Conservation (phyloP, 345 rosid species). For the Crucihimalaya himalaica region DNA sequence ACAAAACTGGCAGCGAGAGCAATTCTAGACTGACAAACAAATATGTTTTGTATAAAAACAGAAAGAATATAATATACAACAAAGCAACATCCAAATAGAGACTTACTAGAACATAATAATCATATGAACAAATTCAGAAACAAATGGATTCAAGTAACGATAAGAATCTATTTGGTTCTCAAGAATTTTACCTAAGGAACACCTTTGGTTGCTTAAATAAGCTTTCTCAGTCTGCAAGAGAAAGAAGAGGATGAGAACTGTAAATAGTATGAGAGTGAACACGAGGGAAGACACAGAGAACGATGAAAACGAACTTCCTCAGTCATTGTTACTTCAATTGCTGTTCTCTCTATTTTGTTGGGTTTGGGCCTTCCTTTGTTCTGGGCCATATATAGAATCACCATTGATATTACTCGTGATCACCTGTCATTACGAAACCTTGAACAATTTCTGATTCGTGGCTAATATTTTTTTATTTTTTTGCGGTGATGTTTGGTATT, state of each 20-base stretch:
- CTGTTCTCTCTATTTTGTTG: neutral
- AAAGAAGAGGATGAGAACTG: neutral
- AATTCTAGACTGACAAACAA: neutral
- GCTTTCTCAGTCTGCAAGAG: slow-evolving; percentile 76
- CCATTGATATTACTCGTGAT: too few relatives aligned
- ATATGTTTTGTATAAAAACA: neutral
- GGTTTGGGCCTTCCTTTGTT: slow-evolving; percentile 17
- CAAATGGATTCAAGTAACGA: neutral
- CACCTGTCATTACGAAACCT: too few relatives aligned
- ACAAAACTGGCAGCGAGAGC: neutral
- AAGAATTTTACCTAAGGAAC: slow-evolving; percentile 52
- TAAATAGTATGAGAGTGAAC: neutral
- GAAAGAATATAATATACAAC: neutral
- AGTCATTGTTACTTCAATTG: slow-evolving; percentile 47
- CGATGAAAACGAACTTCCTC: slow-evolving; percentile 33
- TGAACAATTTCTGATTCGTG: too few relatives aligned
- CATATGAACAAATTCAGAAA: neutral
- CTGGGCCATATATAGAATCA: slow-evolving; percentile 17
- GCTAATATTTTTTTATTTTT: too few relatives aligned
- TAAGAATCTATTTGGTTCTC: neutral
- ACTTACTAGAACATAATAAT: neutral
- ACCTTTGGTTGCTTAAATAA: slow-evolving; percentile 83
- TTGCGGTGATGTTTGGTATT: too few relatives aligned
- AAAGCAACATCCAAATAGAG: neutral
- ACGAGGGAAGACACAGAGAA: neutral